These are phyloP conservation scores for Dendrothele bispora DNA, from an alignment of 768 basidiomycete species.

Conservation along the genomic window DNA sequence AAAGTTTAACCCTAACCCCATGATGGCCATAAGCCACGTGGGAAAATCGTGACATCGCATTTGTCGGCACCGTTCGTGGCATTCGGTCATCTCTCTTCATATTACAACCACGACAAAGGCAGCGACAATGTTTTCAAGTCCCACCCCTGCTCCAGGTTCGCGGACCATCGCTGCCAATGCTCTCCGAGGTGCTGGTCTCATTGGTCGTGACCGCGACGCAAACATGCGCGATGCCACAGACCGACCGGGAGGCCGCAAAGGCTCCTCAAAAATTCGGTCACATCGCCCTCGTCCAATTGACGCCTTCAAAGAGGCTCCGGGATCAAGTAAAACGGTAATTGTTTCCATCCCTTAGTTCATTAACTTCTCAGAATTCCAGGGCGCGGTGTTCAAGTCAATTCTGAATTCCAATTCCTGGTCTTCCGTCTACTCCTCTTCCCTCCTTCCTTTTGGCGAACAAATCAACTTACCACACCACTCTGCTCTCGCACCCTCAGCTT, in stretches of 20 bases:
- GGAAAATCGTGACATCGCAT: too few species aligned
- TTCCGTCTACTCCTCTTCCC: slow-evolving; percentile 21
- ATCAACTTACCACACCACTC: slow-evolving; percentile 23
- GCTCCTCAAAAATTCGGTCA: slow-evolving; percentile 56
- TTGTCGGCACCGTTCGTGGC: too few species aligned
- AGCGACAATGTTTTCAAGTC: slow-evolving; percentile 56
- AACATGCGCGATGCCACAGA: slow-evolving; percentile 71
- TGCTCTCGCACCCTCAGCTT: slow-evolving; percentile 33
- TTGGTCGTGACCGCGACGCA: slow-evolving; percentile 74
- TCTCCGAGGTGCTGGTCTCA: slow-evolving; percentile 70
- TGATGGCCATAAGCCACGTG: too few species aligned
- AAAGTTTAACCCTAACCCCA: too few species aligned
- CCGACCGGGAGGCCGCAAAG: slow-evolving; percentile 75
- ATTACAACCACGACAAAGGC: too few species aligned
- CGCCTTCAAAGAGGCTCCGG: slow-evolving; percentile 52
- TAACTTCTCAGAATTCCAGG: slow-evolving; percentile 18
- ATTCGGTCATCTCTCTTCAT: too few species aligned
- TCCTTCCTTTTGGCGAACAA: slow-evolving; percentile 26
- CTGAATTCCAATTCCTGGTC: slow-evolving; percentile 36
- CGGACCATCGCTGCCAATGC: slow-evolving; percentile 61
- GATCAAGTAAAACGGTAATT: slow-evolving; percentile 67
- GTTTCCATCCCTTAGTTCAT: slow-evolving; percentile 37
- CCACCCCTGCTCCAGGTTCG: slow-evolving; percentile 57
- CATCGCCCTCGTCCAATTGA: slow-evolving; percentile 65
- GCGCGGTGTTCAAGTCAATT: slow-evolving; percentile 32